Evolutionary conservation across 495 filamentous ascomycete genomes (phyloP), one percentile per base, ranked within the genome.

Genomic region (Xylaria telfairii): DNA sequence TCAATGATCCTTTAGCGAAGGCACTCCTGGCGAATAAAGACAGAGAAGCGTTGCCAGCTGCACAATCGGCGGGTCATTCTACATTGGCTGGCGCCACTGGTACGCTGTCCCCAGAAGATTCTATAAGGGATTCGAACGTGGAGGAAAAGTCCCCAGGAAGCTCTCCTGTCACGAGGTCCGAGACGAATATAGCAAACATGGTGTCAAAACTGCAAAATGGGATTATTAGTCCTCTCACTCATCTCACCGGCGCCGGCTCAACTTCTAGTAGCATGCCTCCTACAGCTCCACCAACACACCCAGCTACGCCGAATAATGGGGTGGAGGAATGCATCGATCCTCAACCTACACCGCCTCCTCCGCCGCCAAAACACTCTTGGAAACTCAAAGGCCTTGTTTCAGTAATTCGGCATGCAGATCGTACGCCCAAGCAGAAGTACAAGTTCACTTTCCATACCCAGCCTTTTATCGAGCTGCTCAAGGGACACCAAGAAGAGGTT

Each of bases 371-470:
- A 75, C 94, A 97, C 73, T 91, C 94, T 37, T 99, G 96, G 96
- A 97, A 97, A 78, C 81, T 99, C 70, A 99, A 98, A 79, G 96
- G 96, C n/a, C 94, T 98, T 85, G 96, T 99, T 8, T 93, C 95
- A 24, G 96, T 98, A 13, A 91, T 99, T 61, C 88, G 96, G 30
- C 96, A 99, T 78, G 96, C 96, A 3, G 96, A 99, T 81, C 91
- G 96, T 47, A 99, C 96, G 13, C 96, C 96, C 7, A 99, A 99
- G 79, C 96, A 99, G 74, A 99, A 99, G 76, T 97, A 97, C 83
- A 99, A 99, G 76, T 98, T 98, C 77, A 99, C 96, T 0, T 99
- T 99, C 75, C 96, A 98, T 79, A 96, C 92, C 9, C 92, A 94
- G 72, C 96, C 96, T 6, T 99, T 99, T 76, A 93, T 98, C 59